Evolutionary conservation across 805 yeast genomes (phyloP).

Genomic region (Yarrowia sp.): DNA sequence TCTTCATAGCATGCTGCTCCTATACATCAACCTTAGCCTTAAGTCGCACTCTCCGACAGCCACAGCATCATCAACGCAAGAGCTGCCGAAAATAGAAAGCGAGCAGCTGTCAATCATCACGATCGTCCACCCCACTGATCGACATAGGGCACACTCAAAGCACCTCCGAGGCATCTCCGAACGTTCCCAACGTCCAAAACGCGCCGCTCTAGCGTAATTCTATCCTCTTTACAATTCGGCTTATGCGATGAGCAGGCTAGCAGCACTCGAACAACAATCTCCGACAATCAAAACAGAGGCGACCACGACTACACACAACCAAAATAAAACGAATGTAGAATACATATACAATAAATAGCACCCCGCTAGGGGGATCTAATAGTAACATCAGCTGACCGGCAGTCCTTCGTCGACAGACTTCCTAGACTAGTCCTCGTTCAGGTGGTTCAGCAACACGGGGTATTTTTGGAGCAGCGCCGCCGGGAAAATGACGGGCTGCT

Average conservation of each 20-base stretch:
- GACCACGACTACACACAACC: too few species aligned
- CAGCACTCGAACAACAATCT: too few species aligned
- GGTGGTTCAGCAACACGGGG: conserved; percentile 30
- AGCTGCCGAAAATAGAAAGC: too few species aligned
- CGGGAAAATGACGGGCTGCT: conserved; percentile 28
- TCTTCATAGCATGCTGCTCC: too few species aligned
- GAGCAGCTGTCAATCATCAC: too few species aligned
- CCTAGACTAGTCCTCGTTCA: background rate
- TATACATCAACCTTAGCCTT: too few species aligned
- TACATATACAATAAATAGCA: conserved; percentile 21
- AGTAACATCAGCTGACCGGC: background rate
- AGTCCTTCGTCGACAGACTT: background rate
- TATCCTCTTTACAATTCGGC: background rate
- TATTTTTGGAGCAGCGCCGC: conserved; percentile 33
- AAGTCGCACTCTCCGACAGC: too few species aligned
- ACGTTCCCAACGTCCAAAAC: background rate
- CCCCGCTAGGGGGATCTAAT: conserved; percentile 17
- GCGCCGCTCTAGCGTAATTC: background rate
- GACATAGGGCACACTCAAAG: background rate
- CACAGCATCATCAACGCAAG: too few species aligned
- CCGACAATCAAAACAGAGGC: too few species aligned
- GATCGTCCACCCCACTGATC: too few species aligned
- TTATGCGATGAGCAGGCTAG: background rate
- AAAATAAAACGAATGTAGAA: conserved; percentile 14
- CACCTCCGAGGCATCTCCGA: background rate